Evolutionary conservation across 768 basidiomycete species (phyloP), one percentile per base, ranked within the genome.

Genomic region (Lactifluus piperatus): DNA sequence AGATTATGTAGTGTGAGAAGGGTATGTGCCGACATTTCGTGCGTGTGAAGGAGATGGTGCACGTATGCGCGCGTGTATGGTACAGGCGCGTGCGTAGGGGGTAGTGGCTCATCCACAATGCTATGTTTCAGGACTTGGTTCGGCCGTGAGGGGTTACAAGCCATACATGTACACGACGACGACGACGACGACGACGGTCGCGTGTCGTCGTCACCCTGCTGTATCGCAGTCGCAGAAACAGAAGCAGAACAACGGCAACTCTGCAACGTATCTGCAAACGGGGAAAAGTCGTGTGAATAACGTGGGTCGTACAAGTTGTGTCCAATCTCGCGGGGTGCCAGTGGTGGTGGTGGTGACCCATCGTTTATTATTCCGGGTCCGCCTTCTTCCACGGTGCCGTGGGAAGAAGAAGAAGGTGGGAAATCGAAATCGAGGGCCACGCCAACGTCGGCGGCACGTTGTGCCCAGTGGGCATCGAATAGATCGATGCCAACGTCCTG

Each of bases 1-100:
- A 91, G 74, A 64, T 94, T 94, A 70, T 94, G 92, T 71, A 83
- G 76, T 10, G 76, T 78, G 18, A 94, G 79, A 24, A 93, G 70
- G 4, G 88, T 68, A 64, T 94, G 89, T 0, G 89, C 85, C 0
- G 85, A 82, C 91, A 94, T 93, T 70, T 94, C 92, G 70, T 94
- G 92, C 6, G 91, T 91, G 52, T 86, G 84, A 36, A 93, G 73
- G 14, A 94, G 80, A 65, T 94, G 91, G 68, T 94, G 90, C 30
- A 91, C 51, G 64, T 94, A 94, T 2, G 87, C 86, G 22, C 76
- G 72, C n/a, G 72, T 75, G 62, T 69, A 74, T 0, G 74, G 69
- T 10, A 66, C 64, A 26, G 58, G 56, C 4, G 41, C 4, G 14
- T 79, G 76, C 5, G 76, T 62, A 75, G 62, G 73, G 74, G 1